Percentiles rank a stretch among this genome's conserved stretches.
Evolutionary conservation across 2,329 filamentous ascomycete species (phyloP).

Genomic region (Alternaria rosae): DNA sequence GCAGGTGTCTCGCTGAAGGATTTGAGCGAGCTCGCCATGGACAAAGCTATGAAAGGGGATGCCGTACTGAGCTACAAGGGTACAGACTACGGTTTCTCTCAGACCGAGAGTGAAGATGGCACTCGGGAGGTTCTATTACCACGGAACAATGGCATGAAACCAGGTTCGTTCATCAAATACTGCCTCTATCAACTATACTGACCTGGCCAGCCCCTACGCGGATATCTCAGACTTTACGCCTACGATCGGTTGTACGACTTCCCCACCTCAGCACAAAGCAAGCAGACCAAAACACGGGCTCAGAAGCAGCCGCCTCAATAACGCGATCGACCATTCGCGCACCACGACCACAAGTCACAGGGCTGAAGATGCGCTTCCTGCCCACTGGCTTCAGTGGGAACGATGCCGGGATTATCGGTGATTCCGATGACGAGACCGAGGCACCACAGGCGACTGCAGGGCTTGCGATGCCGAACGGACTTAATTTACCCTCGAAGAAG

Average conservation of each 20-base stretch:
- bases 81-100: slow-evolving; percentile 67
- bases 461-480: slow-evolving; percentile 31
- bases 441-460: slow-evolving; percentile 39
- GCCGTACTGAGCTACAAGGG: slow-evolving; percentile 69
- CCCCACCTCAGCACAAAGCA: slow-evolving; percentile 52
- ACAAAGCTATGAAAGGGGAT: slow-evolving; percentile 61
- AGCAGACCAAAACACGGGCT: slow-evolving; percentile 51
- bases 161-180: slow-evolving; percentile 54
- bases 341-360: slow-evolving; percentile 70
- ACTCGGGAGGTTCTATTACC: slow-evolving; percentile 69
- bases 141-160: slow-evolving; percentile 62
- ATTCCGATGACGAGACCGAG: slow-evolving; percentile 54
- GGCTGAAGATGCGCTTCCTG: slow-evolving; percentile 70
- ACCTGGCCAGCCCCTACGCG: slow-evolving; percentile 29
- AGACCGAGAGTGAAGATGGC: slow-evolving; percentile 60
- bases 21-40: slow-evolving; percentile 70
- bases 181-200: slow-evolving; percentile 5
- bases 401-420: slow-evolving; percentile 53
- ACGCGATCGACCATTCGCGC: slow-evolving; percentile 60
- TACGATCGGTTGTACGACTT: slow-evolving; percentile 69
- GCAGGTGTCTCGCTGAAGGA: slow-evolving; percentile 72
- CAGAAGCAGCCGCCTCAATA: slow-evolving; percentile 51
- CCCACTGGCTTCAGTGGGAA: slow-evolving; percentile 67
- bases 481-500: slow-evolving; percentile 32
- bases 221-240: slow-evolving; percentile 68